phyloP scores from a whole-genome alignment of 2,329 filamentous ascomycete genomes.

The Colletotrichum limetticola region DNA sequence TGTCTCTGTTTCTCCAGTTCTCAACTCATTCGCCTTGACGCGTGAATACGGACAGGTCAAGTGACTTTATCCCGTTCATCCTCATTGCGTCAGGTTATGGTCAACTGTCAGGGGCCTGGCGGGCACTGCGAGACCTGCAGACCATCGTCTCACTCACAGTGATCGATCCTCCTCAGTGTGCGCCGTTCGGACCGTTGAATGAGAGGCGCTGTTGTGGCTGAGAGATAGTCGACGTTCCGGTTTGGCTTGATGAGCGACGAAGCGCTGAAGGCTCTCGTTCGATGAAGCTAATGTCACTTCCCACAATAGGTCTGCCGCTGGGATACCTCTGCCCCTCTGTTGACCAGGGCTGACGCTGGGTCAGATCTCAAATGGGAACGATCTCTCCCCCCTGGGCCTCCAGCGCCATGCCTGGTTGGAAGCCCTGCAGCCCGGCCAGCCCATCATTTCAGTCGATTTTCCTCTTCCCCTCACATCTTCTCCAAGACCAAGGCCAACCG shows the following conservation, averaged over 20 bases:
- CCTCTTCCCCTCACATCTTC: constrained; percentile 11
- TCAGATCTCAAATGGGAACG: constrained; percentile 23
- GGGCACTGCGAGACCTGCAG: neutral
- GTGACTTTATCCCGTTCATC: constrained; percentile 17
- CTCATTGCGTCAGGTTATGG: neutral
- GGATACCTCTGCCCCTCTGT: constrained; percentile 6
- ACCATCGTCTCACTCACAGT: neutral
- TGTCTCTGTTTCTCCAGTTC: constrained; percentile 17
- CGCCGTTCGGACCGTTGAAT: neutral
- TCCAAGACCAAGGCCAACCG: neutral
- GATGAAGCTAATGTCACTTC: constrained; percentile 12
- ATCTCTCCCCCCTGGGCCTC: neutral
- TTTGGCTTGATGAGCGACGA: neutral
- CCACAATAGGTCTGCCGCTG: neutral
- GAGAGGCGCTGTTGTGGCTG: constrained; percentile 27
- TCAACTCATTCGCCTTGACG: constrained; percentile 9
- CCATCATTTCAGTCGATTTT: constrained; percentile 5
- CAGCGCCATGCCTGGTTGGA: constrained; percentile 12
- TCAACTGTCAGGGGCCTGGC: constrained; percentile 13
- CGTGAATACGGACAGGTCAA: constrained; percentile 26
- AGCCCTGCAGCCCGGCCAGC: constrained; percentile 11
- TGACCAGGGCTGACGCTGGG: constrained; percentile 1
- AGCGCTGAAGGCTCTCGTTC: neutral
- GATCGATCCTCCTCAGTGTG: neutral
- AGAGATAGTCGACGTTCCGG: neutral